Evolutionary conservation across 2,329 filamentous ascomycete genomes (phyloP).

Genomic region (Fusarium kyushuense): DNA sequence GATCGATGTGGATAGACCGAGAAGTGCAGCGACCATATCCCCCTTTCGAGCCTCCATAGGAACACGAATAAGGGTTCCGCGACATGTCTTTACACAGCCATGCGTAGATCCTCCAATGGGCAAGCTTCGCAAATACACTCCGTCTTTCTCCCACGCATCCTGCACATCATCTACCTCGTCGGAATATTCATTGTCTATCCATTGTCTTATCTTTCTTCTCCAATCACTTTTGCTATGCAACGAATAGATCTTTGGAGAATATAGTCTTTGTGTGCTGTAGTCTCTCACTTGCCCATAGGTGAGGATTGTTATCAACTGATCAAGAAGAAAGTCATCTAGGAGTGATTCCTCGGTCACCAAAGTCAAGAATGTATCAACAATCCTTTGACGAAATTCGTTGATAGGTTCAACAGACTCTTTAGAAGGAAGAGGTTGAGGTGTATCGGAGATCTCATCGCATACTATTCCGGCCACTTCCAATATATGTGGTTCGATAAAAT

Average conservation of each 20-base stretch:
- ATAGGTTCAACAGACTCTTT: background rate
- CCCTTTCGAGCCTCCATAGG: background rate
- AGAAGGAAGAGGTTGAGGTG: background rate
- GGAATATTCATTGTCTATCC: background rate
- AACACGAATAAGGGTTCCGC: background rate
- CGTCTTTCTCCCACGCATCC: background rate
- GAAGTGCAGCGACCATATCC: background rate
- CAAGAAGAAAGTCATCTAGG: background rate
- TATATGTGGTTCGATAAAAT: background rate
- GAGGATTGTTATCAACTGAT: background rate
- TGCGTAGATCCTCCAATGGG: fast-evolving
- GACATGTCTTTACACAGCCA: background rate
- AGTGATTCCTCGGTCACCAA: background rate
- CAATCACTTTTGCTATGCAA: background rate
- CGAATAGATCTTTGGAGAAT: fast-evolving
- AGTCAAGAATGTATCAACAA: background rate
- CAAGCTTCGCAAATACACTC: background rate
- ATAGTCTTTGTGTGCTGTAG: background rate
- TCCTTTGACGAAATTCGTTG: background rate
- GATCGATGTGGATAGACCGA: background rate
- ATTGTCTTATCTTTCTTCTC: background rate
- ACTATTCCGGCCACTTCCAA: background rate
- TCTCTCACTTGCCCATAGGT: background rate
- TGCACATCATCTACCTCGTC: fast-evolving
- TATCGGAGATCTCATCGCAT: background rate